These are phyloP conservation scores for Platanthera guangdongensis DNA, from an alignment of 106 monocot genomes.

Conservation along the genomic window DNA sequence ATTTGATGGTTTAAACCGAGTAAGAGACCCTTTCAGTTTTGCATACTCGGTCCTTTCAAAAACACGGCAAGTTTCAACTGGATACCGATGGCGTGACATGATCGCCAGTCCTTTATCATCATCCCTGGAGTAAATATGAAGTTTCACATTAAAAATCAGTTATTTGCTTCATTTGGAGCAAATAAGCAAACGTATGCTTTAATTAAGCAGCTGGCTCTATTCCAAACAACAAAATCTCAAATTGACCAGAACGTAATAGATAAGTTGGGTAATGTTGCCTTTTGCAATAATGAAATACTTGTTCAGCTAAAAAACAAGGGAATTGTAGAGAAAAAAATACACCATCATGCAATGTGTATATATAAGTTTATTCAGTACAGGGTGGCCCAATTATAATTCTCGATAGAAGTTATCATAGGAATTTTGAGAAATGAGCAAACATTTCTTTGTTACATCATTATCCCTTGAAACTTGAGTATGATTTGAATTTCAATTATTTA, in stretches of 20 bases:
- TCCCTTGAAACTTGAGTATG: neutral
- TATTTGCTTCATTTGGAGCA: neutral
- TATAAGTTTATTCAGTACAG: neutral
- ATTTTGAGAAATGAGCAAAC: neutral
- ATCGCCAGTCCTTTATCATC: conserved; percentile 93
- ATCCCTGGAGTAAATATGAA: conserved; percentile 43
- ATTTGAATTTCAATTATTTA: neutral
- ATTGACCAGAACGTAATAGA: neutral
- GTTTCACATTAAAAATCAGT: neutral
- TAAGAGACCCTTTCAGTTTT: conserved; percentile 55
- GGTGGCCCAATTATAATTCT: neutral
- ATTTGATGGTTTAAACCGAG: conserved; percentile 14
- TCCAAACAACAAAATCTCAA: neutral
- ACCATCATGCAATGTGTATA: neutral
- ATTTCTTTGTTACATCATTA: neutral
- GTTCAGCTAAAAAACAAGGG: neutral
- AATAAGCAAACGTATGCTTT: neutral
- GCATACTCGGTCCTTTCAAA: conserved; percentile 62
- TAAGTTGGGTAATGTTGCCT: neutral
- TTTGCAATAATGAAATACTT: neutral
- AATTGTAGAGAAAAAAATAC: neutral
- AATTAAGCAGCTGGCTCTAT: conserved; percentile 2
- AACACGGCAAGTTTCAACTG: conserved; percentile 75
- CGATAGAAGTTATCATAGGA: neutral
- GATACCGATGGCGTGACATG: conserved; percentile 97